These are phyloP conservation scores for Ceratocystis destructans DNA, from an alignment of 2,329 filamentous ascomycete species.

Conservation along the genomic window DNA sequence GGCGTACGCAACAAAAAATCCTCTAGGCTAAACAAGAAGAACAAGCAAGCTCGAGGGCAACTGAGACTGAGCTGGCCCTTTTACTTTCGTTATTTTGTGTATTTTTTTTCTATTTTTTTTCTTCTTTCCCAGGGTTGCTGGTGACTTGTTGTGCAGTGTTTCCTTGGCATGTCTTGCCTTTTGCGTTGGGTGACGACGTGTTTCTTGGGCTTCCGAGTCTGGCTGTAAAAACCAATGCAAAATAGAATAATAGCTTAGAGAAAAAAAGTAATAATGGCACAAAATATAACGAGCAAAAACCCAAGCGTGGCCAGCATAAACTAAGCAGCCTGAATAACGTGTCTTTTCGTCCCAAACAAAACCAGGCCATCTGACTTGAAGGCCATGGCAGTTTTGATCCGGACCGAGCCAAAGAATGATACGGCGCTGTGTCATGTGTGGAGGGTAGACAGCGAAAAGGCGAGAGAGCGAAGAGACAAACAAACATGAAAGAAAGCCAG, in stretches of 20 bases:
- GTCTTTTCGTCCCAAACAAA: neutral
- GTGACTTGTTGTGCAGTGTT: slow-evolving; percentile 1
- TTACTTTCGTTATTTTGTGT: neutral
- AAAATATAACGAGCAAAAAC: neutral
- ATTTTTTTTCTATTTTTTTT: neutral
- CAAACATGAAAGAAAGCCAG: no score
- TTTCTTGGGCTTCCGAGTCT: neutral
- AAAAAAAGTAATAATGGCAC: neutral
- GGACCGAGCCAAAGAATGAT: no score
- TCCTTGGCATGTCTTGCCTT: slow-evolving; percentile 8
- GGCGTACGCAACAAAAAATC: neutral
- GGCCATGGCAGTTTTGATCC: no score
- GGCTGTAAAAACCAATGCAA: neutral
- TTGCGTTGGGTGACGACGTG: slow-evolving; percentile 6
- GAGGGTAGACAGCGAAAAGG: no score
- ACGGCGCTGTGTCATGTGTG: no score
- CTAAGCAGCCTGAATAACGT: neutral
- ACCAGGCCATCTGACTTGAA: no score
- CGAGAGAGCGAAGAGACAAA: no score
- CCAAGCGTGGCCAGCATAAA: neutral
- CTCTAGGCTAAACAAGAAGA: neutral
- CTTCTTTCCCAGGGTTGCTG: neutral
- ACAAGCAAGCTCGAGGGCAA: neutral
- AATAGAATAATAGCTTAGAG: neutral
- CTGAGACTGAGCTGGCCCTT: neutral